These are phyloP conservation scores for carrot (Daucus carota) DNA, from an alignment of 129 eudicot genomes.

Conservation along the genomic window DNA sequence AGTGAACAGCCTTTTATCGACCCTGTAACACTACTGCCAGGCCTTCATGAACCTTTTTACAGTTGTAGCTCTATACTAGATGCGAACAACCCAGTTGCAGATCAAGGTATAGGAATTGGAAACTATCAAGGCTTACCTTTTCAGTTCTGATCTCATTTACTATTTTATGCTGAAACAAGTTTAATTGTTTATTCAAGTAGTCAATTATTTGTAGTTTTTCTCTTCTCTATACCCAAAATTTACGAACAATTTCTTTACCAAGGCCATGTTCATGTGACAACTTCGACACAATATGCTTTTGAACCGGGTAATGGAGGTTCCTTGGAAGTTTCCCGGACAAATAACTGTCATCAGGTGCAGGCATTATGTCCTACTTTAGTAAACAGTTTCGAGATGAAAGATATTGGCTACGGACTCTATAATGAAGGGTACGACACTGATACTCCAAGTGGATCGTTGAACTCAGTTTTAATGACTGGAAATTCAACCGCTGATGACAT, in stretches of 20 bases:
- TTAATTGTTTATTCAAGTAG: not conserved
- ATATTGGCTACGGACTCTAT: conserved; percentile 10
- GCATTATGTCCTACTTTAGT: conserved; percentile 11
- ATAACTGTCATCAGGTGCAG: conserved; percentile 14
- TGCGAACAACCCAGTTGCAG: conserved; percentile 18
- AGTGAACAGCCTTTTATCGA: conserved; percentile 10
- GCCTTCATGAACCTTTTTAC: conserved; percentile 22
- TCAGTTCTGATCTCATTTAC: not conserved
- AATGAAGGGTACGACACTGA: not conserved
- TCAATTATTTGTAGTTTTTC: not conserved
- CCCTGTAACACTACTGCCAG: conserved; percentile 16
- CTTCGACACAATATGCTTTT: conserved; percentile 11
- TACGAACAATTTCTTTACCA: not conserved
- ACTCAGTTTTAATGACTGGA: conserved; percentile 10
- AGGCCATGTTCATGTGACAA: not conserved
- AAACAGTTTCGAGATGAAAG: conserved; percentile 12
- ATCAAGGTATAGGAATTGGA: conserved; percentile 43
- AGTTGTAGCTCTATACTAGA: conserved; percentile 25
- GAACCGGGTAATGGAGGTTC: conserved; percentile 10
- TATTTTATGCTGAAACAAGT: not conserved
- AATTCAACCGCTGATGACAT: conserved; percentile 9
- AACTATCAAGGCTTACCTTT: not conserved
- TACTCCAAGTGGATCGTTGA: conserved; percentile 13
- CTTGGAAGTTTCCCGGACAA: conserved; percentile 14
- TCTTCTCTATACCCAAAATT: not conserved